These are phyloP conservation scores for Saccharata proteae DNA, from an alignment of 2,329 filamentous ascomycete genomes.

Conservation along the genomic window DNA sequence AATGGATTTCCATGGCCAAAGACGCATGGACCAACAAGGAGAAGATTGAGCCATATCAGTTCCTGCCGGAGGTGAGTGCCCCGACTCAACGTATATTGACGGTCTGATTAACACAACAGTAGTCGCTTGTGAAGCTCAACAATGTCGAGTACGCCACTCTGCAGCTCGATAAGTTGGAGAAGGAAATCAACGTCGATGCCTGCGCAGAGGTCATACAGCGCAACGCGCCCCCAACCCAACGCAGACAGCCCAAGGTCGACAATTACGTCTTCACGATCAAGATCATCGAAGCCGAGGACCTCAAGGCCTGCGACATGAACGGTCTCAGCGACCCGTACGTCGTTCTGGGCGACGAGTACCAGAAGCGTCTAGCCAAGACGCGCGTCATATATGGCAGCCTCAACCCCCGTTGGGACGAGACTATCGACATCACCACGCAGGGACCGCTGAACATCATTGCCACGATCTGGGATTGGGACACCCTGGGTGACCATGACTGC, in stretches of 20 bases:
- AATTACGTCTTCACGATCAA: conserved; percentile 99
- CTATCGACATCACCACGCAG: conserved; percentile 87
- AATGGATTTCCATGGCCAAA: conserved; percentile 84
- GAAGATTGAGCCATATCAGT: conserved; percentile 92
- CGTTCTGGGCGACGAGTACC: conserved; percentile 91
- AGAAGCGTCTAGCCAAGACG: conserved; percentile 91
- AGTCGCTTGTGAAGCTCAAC: conserved; percentile 97
- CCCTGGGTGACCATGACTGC: conserved; percentile 93
- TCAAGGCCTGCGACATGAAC: conserved; percentile 95
- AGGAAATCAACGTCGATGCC: conserved; percentile 78
- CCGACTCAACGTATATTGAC: not conserved
- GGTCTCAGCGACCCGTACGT: conserved; percentile 94
- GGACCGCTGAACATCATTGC: conserved; percentile 89
- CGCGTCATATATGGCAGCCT: conserved; percentile 81
- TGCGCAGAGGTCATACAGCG: conserved; percentile 73
- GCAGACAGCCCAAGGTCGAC: conserved; percentile 54
- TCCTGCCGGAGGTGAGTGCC: conserved; percentile 68
- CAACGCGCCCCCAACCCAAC: conserved; percentile 59
- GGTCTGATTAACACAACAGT: conserved; percentile 2
- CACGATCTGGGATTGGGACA: conserved; percentile 97
- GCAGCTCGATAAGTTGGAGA: conserved; percentile 82
- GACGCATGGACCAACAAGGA: conserved; percentile 88
- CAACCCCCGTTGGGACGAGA: conserved; percentile 95
- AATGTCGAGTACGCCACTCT: conserved; percentile 92
- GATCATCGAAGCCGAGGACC: conserved; percentile 91